Evolutionary conservation across 306 rosid species (phyloP), one percentile per base, ranked within the genome.

Genomic region (Quercus ilex): DNA sequence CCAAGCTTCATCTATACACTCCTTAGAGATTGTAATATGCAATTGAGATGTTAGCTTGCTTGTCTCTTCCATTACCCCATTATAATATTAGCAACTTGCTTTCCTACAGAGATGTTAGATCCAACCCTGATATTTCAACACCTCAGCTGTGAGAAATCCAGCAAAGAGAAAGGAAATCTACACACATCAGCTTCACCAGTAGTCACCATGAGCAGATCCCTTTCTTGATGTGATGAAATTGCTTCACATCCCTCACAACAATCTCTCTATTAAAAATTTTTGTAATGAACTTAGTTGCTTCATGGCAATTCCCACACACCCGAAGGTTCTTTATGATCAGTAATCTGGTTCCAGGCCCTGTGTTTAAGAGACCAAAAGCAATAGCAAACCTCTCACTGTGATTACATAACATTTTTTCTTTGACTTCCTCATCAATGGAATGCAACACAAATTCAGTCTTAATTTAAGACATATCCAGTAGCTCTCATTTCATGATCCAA

Each of bases 391-490:
- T 20, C 74, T 43, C 56, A 13, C 56, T 69, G 12, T 69, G 74
- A 53, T 69, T 38, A n/a, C 55, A 69, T n/a, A 69, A 53, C 10
- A 20, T 26, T 7, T 69, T 26, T 46, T 43, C 33, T 69, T 69
- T 69, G 12, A 23, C 74, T 69, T 69, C 74, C 74, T 69, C 74
- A 41, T 69, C 31, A 21, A 69, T 33, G 74, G 74, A 46, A 43
- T 53, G 12, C 43, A 69, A 69, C 74, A 53, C 56, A 69, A 69
- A 53, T 69, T 69, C 33, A 69, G 43, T 41, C 21, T 38, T 28
- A 28, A 28, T 28, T 38, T 26, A 19, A 11, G 55, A 26, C 55
- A 69, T 18, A 53, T 69, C 56, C 56, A 5, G 7, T 1, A 69
- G 33, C n/a, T 0, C 51, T 43, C 51, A 43, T 43, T 43, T n/a